Evolutionary conservation across 345 rosid species (phyloP), one percentile per base, ranked within the genome.

Genomic region (Microthlaspi erraticum): DNA sequence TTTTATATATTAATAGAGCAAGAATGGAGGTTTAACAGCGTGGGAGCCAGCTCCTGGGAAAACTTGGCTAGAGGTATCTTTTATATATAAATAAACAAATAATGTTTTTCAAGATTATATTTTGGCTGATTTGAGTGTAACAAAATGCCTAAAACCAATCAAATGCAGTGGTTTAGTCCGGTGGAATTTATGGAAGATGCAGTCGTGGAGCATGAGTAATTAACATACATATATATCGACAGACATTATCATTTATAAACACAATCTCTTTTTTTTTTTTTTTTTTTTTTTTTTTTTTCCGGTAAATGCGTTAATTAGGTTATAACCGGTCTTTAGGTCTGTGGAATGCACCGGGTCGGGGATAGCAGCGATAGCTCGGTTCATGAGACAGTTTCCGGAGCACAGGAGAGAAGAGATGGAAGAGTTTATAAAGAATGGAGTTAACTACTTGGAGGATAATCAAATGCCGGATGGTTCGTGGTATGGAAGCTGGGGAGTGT

Each of bases 401-500:
- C 81, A 85, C 8, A 79, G 86, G 72, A 78, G 23, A 49, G 78
- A 79, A 38, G 90, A 87, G 60, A 70, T 89, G 10, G 81, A 85
- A 12, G 59, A 7, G 19, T 84, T 79, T 80, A 76, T 89, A 2
- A 5, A 5, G 1, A 86, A 78, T 1, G 95, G 82, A 4, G 81
- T 74, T 0, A 29, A 63, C 7, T 88, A 76, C 71, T 48, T 88
- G 3, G 81, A 85, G 58, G 19, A 59, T 43, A 49, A 77, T 42
- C 95, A 86, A 77, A 77, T 26, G 42, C 53, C 72, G 0, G 84
- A 86, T 26, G 95, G 95, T 44, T 85, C 84, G 37, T 88, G 95
- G 92, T 88, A 84, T 9, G 94, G 91, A n/a, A 84, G 69, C 14
- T 84, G 91, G 94, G 93, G 94, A 14, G 84, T 88, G 4, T 88